Conservation (phyloP, 1,139 yeast species). For the Meyerozyma guilliermondii region DNA sequence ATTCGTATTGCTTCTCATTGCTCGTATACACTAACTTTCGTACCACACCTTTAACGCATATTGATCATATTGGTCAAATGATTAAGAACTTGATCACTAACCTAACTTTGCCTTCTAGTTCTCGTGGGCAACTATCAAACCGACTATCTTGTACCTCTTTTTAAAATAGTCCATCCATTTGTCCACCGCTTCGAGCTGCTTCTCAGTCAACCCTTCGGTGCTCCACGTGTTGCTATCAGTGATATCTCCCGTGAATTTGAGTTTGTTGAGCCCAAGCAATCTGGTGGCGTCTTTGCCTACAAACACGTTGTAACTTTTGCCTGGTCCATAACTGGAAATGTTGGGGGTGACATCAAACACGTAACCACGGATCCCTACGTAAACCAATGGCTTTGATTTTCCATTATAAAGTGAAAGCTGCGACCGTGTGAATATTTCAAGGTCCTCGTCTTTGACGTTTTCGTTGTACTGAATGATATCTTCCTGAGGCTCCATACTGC, state of each 20-base stretch:
- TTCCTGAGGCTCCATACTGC: not conserved
- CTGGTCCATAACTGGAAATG: conserved; percentile 66
- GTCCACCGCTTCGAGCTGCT: conserved; percentile 45
- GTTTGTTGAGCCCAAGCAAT: conserved; percentile 47
- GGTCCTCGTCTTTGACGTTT: conserved; percentile 20
- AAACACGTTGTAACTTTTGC: conserved; percentile 64
- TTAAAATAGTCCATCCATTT: conserved; percentile 57
- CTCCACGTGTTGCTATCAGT: conserved; percentile 38
- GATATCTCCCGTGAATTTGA: conserved; percentile 48
- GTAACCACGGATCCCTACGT: conserved; percentile 69
- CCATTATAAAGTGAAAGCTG: conserved; percentile 36
- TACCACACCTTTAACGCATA: not conserved
- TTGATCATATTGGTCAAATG: too few relatives aligned
- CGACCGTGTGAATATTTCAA: conserved; percentile 31
- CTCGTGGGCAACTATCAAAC: conserved; percentile 27
- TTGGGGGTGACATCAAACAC: conserved; percentile 75
- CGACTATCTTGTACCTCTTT: conserved; percentile 43
- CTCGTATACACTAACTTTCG: too few relatives aligned
- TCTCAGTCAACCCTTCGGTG: conserved; percentile 42
- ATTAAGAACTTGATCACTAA: too few relatives aligned
- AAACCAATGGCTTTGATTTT: conserved; percentile 33
- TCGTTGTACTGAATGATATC: conserved; percentile 6
- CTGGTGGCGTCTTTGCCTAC: conserved; percentile 78
- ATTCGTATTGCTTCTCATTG: too few relatives aligned
- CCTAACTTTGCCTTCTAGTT: too few relatives aligned